Evolutionary conservation across 305 asterid genomes (phyloP).

Genomic region (Plantago coronopus): DNA sequence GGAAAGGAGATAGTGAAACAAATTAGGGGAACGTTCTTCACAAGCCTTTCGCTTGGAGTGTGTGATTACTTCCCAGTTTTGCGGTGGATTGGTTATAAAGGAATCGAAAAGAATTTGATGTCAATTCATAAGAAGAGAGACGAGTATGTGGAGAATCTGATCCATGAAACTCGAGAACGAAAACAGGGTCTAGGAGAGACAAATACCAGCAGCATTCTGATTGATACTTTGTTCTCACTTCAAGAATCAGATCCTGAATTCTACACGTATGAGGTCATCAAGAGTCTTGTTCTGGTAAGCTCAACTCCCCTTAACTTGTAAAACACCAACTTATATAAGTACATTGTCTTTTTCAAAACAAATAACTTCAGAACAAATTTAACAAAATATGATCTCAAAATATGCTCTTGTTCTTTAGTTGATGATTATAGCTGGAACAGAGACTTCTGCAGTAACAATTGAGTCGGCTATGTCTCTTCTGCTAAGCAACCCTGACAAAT

Average conservation of each 20-base stretch:
- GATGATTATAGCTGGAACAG: slow-evolving; percentile 38
- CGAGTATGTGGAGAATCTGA: slow-evolving; percentile 26
- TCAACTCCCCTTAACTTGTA: too few species aligned
- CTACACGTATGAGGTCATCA: slow-evolving; percentile 42
- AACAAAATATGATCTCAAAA: not conserved
- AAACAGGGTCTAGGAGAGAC: not conserved
- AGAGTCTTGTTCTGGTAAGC: slow-evolving; percentile 38
- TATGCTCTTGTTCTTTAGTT: slow-evolving; percentile 17
- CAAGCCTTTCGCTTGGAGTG: slow-evolving; percentile 10
- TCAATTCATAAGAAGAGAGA: slow-evolving; percentile 29
- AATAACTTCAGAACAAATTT: not conserved
- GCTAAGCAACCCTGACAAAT: slow-evolving; percentile 34
- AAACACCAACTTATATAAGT: too few species aligned
- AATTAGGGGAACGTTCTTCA: slow-evolving; percentile 13
- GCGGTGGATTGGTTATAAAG: slow-evolving; percentile 41
- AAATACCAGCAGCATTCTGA: slow-evolving; percentile 17
- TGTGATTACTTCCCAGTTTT: slow-evolving; percentile 44
- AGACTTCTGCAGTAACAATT: slow-evolving; percentile 36
- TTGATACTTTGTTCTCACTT: slow-evolving; percentile 28
- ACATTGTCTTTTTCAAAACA: not conserved
- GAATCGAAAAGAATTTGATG: slow-evolving; percentile 32
- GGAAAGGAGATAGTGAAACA: slow-evolving; percentile 26
- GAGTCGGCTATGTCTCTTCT: slow-evolving; percentile 47
- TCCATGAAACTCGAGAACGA: slow-evolving; percentile 28
- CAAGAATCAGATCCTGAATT: slow-evolving; percentile 44